phyloP scores from a whole-genome alignment of 495 filamentous ascomycete genomes.

The Astrocystis sublimbata region DNA sequence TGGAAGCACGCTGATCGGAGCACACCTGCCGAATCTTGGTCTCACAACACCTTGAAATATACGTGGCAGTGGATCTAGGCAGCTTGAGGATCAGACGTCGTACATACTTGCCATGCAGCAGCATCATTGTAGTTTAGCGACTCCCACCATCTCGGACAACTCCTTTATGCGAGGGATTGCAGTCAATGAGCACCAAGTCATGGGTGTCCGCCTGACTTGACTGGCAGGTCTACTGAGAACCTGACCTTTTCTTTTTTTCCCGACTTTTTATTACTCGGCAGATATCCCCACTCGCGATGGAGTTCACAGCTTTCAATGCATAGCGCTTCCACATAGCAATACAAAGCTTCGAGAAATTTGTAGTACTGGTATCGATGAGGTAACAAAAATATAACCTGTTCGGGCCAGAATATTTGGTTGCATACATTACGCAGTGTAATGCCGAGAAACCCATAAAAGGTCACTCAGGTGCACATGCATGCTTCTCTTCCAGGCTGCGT shows the following conservation, averaged over 20 bases:
- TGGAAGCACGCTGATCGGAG: neutral
- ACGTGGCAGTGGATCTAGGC: neutral
- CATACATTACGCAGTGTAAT: neutral
- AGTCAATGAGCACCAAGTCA: neutral
- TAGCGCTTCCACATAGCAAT: conserved; percentile 5
- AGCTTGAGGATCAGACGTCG: neutral
- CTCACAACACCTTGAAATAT: neutral
- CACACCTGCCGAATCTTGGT: neutral
- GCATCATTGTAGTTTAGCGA: neutral
- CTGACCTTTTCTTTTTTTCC: neutral
- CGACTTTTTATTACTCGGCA: neutral
- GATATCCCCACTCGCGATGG: neutral
- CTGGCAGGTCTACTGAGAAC: neutral
- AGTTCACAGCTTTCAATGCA: neutral
- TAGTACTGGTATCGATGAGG: conserved; percentile 13
- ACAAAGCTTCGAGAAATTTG: conserved; percentile 6
- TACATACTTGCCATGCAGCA: neutral
- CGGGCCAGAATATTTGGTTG: neutral
- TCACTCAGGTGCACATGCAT: neutral
- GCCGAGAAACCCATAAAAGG: neutral
- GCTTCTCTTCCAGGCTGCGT: no score
- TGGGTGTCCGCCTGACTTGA: neutral
- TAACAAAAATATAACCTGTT: neutral
- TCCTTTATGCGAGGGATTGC: neutral
- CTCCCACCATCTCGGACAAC: neutral